Evolutionary conservation across 2,329 filamentous ascomycete species (phyloP), one percentile per base, ranked within the genome.

Genomic region (Phaeoacremonium minimum): DNA sequence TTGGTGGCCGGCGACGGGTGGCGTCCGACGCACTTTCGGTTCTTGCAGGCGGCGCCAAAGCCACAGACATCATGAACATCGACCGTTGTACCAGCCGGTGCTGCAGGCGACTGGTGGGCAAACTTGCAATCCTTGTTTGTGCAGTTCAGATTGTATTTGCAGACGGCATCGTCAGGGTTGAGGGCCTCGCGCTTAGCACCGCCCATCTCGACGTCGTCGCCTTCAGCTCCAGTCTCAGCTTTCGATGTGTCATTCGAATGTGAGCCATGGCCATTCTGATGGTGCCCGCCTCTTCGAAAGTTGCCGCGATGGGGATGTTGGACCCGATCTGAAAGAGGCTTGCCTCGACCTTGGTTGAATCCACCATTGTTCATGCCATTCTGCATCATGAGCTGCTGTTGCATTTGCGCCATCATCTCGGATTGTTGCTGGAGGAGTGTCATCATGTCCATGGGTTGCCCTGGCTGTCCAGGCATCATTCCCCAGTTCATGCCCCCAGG

Each of bases 41-140:
- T 98, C 66, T 93, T 95, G 78, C 93, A 98, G 7, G 89, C 89
- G 3, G 81, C 88, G 15, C 89, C 91, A 51, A 86, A 97, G 14
- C 76, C 76, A 67, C 93, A 98, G 14, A 75, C 71, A 52, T 95
- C 88, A 40, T 73, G 77, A 47, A 90, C 73, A 58, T 97, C 93
- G 40, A 97, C 72, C 0, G 81, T 74, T 3, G 76, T 77, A 18
- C 85, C 86, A 3, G 84, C 83, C 4, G 87, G 85, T 19, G 91
- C 90, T 3, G 86, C 89, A 3, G 93, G 89, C 13, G 90, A 95
- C 64, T 96, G 91, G 55, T 98, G 93, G 14, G 88, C 93, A 58
- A 88, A 98, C 47, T 83, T 85, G 66, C 93, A 98, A 43, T 94
- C 87, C 48, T 79, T 80, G 62, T 94, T 94, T 28, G 85, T 87